Base-by-base conservation (phyloP, 176 grass and related monocot species). In the Pontederia paniculata region DNA sequence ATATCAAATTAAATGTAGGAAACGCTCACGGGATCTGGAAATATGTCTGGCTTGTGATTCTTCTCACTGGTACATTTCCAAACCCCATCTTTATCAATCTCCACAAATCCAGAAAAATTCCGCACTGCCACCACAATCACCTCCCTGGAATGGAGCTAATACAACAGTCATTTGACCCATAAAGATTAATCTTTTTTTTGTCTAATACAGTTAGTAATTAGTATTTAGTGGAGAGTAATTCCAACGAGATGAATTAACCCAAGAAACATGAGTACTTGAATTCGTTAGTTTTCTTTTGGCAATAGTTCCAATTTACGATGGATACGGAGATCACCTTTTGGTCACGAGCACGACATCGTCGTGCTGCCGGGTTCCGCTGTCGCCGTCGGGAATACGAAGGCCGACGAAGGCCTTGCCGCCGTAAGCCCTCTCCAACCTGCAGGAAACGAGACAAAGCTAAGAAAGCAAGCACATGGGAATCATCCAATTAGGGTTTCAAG, bases 391-490 rank as follows among this genome's bases (percentile, higher is more conserved):
- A 72, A 97, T 90, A 66, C 91, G 82, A 42, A 97, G 85, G 42
- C 86, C 91, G 31, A 90, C 91, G 62, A 90, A 88, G 55, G 86
- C 82, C 76, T 79, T 88, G 15, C 80, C 86, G 44, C 51, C 69
- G 28, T 90, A 97, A 59, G 87, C 60, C 74, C 79, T 97, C 80
- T 97, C 91, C 65, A 97, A 84, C 71, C 91, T 97, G 79, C 69
- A 67, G 3, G 8, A 51, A 58, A 37, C 51, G 9, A 3, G 46
- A 55, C 16, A 11, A 25, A 18, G 4, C 4, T 14, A 13, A 23
- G 43, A 16, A 54, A 31, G 1, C 25, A 1, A 53, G n/a, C 28
- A 9, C 41, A 11, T 11, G 9, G 17, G n/a, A 19, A 5, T 19
- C 4, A 3, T 62, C 14, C 50, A 23, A 21, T 61, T 49, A 16